Base-by-base conservation (phyloP, 2,329 filamentous ascomycete genomes). In the Monosporascus ibericus region DNA sequence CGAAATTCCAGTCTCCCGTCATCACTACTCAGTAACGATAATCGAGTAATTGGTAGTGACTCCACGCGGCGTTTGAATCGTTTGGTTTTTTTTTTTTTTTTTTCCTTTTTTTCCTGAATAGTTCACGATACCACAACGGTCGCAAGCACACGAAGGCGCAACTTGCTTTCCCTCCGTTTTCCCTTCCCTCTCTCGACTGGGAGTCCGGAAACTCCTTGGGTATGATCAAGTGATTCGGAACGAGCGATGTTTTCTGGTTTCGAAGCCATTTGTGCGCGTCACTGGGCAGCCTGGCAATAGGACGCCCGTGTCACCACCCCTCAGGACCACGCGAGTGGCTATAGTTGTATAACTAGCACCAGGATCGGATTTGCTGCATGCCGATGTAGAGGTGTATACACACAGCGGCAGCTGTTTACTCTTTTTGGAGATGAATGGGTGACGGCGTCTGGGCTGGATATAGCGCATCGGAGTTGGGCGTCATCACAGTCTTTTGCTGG, bases 91-190 rank as follows among this genome's bases (percentile, higher is more conserved):
- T 14, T 34, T 5, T 11, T n/a, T 25, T 49, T 36, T 51, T 14
- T 34, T 5, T 11, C 11, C n/a, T 49, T 36, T 51, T 14, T 34
- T 5, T 11, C 11, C n/a, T 30, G 22, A 24, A 24, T 24, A 17
- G 24, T 48, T 51, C 51, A 54, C 48, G 60, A 64, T 65, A 65
- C 59, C 60, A 64, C 56, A 52, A 14, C 30, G 30, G 60, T 60
- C 58, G 63, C 61, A 63, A 62, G 62, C 59, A 65, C 60, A 66
- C 56, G 64, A 64, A 44, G 60, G 63, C 60, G 60, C 59, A 64
- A 60, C 61, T 60, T 52, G 57, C 20, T 55, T 55, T 49, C 53
- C 55, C 61, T 59, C 48, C 52, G 27, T 30, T 54, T 46, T 27
- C 5, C 22, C 11, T 22, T 44, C 3, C 6, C 42, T 11, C 15